phyloP scores from a whole-genome alignment of 441 rosid genomes.

The Gossypium schwendimanii region DNA sequence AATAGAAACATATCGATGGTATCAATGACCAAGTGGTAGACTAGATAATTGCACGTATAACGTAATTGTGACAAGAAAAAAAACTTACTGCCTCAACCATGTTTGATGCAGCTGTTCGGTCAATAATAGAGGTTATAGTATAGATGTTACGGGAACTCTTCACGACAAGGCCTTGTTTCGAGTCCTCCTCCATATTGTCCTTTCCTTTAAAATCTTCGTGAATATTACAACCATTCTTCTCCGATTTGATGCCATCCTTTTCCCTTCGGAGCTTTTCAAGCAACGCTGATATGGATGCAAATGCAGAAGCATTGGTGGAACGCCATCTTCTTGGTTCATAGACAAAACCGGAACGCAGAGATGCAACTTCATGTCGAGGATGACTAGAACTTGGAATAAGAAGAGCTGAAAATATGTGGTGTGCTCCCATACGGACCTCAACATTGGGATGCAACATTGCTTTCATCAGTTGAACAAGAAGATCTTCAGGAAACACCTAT shows the following conservation, averaged over 20 bases:
- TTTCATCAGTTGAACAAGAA: slow-evolving; percentile 73
- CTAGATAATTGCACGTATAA: not conserved
- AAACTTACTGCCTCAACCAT: slow-evolving; percentile 44
- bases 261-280: slow-evolving; percentile 83
- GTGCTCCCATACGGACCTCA: slow-evolving; percentile 85
- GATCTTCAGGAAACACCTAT: slow-evolving; percentile 78
- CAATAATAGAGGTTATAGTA: slow-evolving; percentile 63
- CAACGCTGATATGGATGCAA: slow-evolving; percentile 63
- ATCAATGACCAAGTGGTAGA: slow-evolving; percentile 7
- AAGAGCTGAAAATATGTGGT: slow-evolving; percentile 77
- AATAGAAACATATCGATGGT: not conserved
- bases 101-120: slow-evolving; percentile 45
- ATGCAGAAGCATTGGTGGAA: slow-evolving; percentile 62
- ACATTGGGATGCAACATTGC: slow-evolving; percentile 86
- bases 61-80: not conserved
- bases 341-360: slow-evolving; percentile 49
- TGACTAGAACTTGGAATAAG: slow-evolving; percentile 56
- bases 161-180: slow-evolving; percentile 39
- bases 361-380: slow-evolving; percentile 45
- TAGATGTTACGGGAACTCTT: slow-evolving; percentile 63
- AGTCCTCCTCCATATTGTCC: slow-evolving; percentile 38
- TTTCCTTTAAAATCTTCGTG: slow-evolving; percentile 36
- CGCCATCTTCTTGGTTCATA: slow-evolving; percentile 64
- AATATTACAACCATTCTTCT: slow-evolving; percentile 31
- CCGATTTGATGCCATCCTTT: slow-evolving; percentile 49